Percentiles rank a stretch among this genome's conserved stretches.
Conservation (phyloP, 2,329 filamentous ascomycete genomes). For the Diaporthe sp. region DNA sequence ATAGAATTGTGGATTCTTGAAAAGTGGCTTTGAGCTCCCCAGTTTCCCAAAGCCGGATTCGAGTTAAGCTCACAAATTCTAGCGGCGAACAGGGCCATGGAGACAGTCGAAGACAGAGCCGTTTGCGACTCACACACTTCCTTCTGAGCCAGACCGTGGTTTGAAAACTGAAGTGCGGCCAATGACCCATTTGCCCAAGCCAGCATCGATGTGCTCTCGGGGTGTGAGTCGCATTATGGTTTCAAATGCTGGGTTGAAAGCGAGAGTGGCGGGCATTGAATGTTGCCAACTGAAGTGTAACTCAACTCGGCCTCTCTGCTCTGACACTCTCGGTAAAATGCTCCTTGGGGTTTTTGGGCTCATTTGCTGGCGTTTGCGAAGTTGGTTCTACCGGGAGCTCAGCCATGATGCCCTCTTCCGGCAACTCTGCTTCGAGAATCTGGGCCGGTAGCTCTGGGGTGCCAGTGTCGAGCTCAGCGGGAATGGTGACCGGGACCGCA, state of each 20-base stretch:
- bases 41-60: neutral
- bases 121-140: too few relatives aligned
- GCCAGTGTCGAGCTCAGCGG: conserved; percentile 5
- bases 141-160: too few relatives aligned
- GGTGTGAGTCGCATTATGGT: neutral
- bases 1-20: neutral
- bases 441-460: conserved; percentile 3
- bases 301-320: neutral
- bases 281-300: neutral
- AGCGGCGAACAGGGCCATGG: neutral
- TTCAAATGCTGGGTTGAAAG: neutral
- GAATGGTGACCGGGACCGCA: neutral
- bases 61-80: neutral
- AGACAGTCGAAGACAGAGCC: neutral
- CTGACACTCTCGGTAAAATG: neutral
- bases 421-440: conserved; percentile 2
- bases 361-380: neutral
- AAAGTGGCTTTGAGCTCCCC: neutral
- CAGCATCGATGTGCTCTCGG: neutral
- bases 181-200: neutral
- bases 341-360: neutral
- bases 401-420: conserved; percentile 11
- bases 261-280: neutral
- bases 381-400: neutral
- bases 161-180: neutral